Base-by-base conservation (phyloP, 1,284 basidiomycete genomes). In the Macrocystidia cucumis region DNA sequence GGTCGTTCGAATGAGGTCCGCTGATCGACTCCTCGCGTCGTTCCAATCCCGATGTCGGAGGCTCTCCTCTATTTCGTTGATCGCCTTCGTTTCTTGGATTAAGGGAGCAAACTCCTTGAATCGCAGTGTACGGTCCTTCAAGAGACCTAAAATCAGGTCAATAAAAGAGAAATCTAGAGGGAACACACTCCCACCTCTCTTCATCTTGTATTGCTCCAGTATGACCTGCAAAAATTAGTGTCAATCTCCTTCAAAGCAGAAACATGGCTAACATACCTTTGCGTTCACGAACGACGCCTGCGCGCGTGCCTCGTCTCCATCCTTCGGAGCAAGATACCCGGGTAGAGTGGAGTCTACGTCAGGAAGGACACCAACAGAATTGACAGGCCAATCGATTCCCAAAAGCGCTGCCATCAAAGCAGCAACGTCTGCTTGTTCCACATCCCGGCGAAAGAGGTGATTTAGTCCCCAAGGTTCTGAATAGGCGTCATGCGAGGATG, bases 361-460 rank as follows among this genome's bases (percentile, higher is more conserved):
- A 9, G 84, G 78, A 12, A 85, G 55, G 2, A 86, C 75, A 11
- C 84, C 85, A 18, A 83, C 83, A 0, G 78, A 82, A 49, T 88
- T 88, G 3, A 74, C 77, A 4, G 85, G 84, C 77, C 81, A 85
- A 35, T 77, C 55, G 5, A 73, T 63, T 11, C 84, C 85, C 13
- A 87, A 48, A n/a, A 88, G 59, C 1, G 79, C 59, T 2, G 83
- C 68, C 82, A 93, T 89, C 28, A 93, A 63, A 4, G 83, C 69
- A 6, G 91, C 72, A 13, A 93, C 65, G 48, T 92, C 90, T 0
- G 88, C 91, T 50, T 93, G 91, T 40, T 86, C 85, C 2, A 92
- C 69, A 46, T 93, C 87, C 19, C 72, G 69, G 9, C 86, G 68
- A 17, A 71, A 59, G 0, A 86, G 55, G 35, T 74, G 65, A 3